These are phyloP conservation scores for Podaxis mareebaensis DNA, from an alignment of 768 basidiomycete genomes.

Conservation along the genomic window DNA sequence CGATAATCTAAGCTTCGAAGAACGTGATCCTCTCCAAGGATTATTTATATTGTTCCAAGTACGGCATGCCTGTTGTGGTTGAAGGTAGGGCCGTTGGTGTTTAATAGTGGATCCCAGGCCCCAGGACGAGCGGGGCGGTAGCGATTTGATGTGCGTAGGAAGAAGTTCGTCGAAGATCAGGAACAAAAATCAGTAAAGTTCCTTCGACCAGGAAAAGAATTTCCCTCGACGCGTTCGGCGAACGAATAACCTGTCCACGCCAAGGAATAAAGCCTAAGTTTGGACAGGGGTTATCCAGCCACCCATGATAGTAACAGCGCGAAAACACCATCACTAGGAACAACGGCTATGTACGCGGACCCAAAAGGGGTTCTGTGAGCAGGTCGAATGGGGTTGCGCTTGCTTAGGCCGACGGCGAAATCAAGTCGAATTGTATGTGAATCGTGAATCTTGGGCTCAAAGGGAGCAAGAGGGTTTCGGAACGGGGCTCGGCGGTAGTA, in stretches of 20 bases:
- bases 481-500: neutral
- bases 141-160: neutral
- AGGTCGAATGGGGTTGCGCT: neutral
- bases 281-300: neutral
- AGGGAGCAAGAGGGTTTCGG: neutral
- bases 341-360: neutral
- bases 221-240: neutral
- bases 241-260: neutral
- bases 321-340: neutral
- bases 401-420: neutral
- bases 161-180: neutral
- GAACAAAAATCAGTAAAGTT: neutral
- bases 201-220: neutral
- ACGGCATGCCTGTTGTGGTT: neutral
- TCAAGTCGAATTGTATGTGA: neutral
- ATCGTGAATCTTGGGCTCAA: neutral
- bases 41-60: constrained; percentile 3
- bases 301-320: neutral
- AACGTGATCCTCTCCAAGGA: neutral
- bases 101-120: neutral
- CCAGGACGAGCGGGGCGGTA: neutral
- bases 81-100: neutral
- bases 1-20: neutral
- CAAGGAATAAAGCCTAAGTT: neutral
- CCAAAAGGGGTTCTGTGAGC: neutral